A percentile compares a stretch with the other conserved stretches of the same genome.
phyloP scores from a whole-genome alignment of 1,139 yeast genomes.

The Lodderomyces oxycetoniae region DNA sequence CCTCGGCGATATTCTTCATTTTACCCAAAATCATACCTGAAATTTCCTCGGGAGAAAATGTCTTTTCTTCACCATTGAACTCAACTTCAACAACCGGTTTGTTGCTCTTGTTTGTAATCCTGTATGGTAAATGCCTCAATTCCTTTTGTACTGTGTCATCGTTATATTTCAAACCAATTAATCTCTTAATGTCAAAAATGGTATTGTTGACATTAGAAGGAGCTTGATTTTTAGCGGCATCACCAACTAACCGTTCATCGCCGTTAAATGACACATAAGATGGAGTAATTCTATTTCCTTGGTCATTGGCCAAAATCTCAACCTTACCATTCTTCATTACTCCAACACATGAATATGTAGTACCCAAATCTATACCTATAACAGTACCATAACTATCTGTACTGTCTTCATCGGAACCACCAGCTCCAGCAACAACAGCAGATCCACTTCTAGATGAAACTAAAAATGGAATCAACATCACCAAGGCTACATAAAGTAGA shows the following conservation, averaged over 20 bases:
- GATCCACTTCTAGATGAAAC: conserved; percentile 17
- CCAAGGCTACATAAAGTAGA: conserved; percentile 16
- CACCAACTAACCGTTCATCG: conserved; percentile 87
- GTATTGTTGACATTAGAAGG: conserved; percentile 77
- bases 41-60: conserved; percentile 84
- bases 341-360: conserved; percentile 87
- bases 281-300: conserved; percentile 93
- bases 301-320: conserved; percentile 90
- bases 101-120: conserved; percentile 61
- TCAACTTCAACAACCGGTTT: conserved; percentile 79
- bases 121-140: conserved; percentile 75
- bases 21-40: conserved; percentile 88
- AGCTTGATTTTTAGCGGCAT: conserved; percentile 92
- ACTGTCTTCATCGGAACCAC: conserved; percentile 31
- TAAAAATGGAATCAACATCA: conserved; percentile 51
- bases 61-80: conserved; percentile 61
- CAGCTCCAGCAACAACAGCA: conserved; percentile 24
- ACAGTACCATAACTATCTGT: conserved; percentile 70
- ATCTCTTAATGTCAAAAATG: conserved; percentile 79
- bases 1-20: conserved; percentile 93
- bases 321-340: conserved; percentile 90
- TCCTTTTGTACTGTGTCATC: conserved; percentile 80
- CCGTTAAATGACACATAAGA: conserved; percentile 83
- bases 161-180: conserved; percentile 73
- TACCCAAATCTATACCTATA: conserved; percentile 85